Conservation (phyloP, 2,329 filamentous ascomycete species). For the Hortaea werneckii region DNA sequence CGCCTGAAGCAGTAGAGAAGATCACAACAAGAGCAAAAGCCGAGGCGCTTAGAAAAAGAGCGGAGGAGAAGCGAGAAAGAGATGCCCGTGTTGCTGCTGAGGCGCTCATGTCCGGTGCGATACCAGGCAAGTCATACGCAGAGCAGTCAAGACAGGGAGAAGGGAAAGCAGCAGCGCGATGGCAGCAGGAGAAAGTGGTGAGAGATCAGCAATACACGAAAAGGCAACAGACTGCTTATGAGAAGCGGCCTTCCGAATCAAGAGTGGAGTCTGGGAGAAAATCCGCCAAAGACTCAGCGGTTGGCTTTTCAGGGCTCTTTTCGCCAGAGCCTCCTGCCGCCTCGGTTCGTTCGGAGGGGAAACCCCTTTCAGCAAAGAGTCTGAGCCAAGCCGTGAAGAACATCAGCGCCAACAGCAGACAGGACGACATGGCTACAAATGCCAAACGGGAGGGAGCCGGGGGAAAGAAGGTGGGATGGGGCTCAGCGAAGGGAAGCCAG, state of each 20-base stretch:
- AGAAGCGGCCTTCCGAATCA: neutral
- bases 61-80: neutral
- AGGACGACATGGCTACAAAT: neutral
- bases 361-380: slow-evolving; percentile 1
- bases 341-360: neutral
- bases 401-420: slow-evolving; percentile 5
- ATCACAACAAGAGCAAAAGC: neutral
- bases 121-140: neutral
- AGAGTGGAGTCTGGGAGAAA: neutral
- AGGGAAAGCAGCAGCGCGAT: neutral
- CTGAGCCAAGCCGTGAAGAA: slow-evolving; percentile 1
- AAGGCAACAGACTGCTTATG: neutral
- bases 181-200: neutral
- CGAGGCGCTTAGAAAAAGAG: neutral
- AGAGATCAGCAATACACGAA: neutral
- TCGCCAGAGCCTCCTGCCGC: neutral
- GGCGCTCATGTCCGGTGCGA: slow-evolving; percentile 16
- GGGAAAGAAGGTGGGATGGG: neutral
- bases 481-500: neutral
- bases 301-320: slow-evolving; percentile 1
- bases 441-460: neutral
- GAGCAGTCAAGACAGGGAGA: neutral
- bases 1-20: neutral
- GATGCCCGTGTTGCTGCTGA: slow-evolving; percentile 5
- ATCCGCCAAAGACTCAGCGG: slow-evolving; percentile 6